Evolutionary conservation across 129 eudicot genomes (phyloP).

Genomic region (Apium graveolens): DNA sequence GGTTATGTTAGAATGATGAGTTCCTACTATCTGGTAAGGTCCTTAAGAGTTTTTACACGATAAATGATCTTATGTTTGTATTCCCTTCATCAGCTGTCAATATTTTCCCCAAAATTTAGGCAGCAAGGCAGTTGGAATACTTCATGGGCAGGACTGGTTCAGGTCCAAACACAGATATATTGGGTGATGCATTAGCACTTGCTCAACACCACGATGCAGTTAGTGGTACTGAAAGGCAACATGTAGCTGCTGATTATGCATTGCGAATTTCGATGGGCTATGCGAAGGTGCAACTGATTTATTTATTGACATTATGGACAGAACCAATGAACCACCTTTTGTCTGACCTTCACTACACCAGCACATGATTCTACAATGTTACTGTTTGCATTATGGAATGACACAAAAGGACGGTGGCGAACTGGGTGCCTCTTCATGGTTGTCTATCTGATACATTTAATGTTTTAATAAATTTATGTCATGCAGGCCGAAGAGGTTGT

Average conservation of each 20-base stretch:
- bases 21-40: constrained; percentile 63
- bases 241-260: constrained; percentile 91
- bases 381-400: not conserved
- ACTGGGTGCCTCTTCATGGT: not conserved
- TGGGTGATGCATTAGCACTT: constrained; percentile 83
- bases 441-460: not conserved
- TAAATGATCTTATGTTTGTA: not conserved
- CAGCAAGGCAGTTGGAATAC: constrained; percentile 89
- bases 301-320: constrained; percentile 4
- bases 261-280: constrained; percentile 68
- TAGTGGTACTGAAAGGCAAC: constrained; percentile 89
- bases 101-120: constrained; percentile 32
- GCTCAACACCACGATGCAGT: constrained; percentile 98
- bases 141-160: constrained; percentile 48
- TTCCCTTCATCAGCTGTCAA: constrained; percentile 14
- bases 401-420: not conserved
- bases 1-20: constrained; percentile 87
- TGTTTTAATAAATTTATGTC: not conserved
- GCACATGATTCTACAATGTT: not conserved
- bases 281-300: constrained; percentile 40
- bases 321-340: not conserved
- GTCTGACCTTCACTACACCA: not conserved
- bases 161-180: constrained; percentile 58
- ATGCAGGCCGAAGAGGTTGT: constrained; percentile 81
- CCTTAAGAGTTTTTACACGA: not conserved